phyloP scores from a whole-genome alignment of 139 green algal species.

The Micromonas commoda region DNA sequence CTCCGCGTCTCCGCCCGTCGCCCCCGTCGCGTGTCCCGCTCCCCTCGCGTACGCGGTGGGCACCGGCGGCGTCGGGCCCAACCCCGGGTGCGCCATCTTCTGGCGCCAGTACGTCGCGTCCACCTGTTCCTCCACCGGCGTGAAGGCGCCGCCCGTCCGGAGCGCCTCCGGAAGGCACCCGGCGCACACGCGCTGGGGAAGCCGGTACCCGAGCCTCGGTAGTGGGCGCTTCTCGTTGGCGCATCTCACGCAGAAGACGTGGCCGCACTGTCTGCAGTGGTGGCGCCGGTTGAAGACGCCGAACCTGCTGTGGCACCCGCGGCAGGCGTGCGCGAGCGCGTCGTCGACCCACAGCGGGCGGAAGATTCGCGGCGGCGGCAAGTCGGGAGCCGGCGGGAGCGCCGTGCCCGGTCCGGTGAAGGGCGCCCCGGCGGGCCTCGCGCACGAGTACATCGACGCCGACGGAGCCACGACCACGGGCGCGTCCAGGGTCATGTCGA shows the following conservation, averaged over 20 bases:
- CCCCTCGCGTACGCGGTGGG: no score
- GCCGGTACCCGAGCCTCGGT: neutral
- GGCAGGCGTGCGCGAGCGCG: neutral
- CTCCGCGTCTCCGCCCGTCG: no score
- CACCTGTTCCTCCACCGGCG: neutral
- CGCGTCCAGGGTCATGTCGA: neutral
- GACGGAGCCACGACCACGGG: neutral
- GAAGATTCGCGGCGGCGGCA: neutral
- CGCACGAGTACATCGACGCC: neutral
- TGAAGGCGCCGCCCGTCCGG: neutral
- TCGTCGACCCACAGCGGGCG: neutral
- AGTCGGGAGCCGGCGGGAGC: neutral
- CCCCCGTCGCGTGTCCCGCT: no score
- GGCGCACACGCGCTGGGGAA: neutral
- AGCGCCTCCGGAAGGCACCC: neutral
- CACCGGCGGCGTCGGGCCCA: neutral
- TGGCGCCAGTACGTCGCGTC: no score
- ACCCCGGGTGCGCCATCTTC: no score
- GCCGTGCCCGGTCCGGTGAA: no score
- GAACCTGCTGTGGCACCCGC: neutral
- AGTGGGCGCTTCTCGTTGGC: neutral
- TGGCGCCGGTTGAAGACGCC: neutral
- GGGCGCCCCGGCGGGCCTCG: no score
- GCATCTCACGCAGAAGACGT: neutral
- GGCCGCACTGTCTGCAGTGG: neutral